Evolutionary conservation across 2,329 filamentous ascomycete genomes (phyloP), one percentile per base, ranked within the genome.

Genomic region (Exophiala sp.): DNA sequence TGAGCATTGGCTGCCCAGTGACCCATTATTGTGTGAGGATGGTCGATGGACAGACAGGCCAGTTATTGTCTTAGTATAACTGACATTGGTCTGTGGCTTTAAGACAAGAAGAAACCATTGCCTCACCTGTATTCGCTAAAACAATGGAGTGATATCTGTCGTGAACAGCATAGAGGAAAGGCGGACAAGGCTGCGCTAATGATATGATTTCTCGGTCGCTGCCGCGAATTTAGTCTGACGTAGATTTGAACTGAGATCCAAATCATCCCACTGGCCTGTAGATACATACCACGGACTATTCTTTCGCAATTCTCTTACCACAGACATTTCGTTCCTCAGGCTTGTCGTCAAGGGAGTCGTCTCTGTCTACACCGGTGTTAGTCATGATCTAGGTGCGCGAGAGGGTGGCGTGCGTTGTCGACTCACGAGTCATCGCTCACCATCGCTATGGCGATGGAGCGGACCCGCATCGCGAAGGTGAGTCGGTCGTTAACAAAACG

Each of bases 391-490:
- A 29, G 24, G 5, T 3, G 24, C 24, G 24, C 1, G 24, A 29
- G 24, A 18, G 8, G 33, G 29, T 34, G 42, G 42, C 24, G 24
- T 29, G 24, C 7, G 24, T 29, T 29, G 5, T 29, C 5, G 4
- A 8, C 5, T 29, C 24, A 29, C 24, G 7, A 29, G 24, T 29
- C 24, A 29, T 8, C 24, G 24, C 39, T 32, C 42, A 38, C 36
- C 52, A 55, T 38, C 18, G 62, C 61, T 18, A 18, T 18, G 61
- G 62, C 61, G 10, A 65, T 65, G 62, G 62, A 65, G 44, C 57
- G 62, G 9, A 63, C 61, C 34, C 60, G 62, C 9, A 62, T 63
- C 32, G 62, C 62, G 47, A 65, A 65, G 60, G 62, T 63, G 47
- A 14, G 54, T 51, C 32, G 16, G 12, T 5, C 12, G 16, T 43